Conservation (phyloP, 2,329 filamentous ascomycete genomes). For the Cucurbitaria berberidis region DNA sequence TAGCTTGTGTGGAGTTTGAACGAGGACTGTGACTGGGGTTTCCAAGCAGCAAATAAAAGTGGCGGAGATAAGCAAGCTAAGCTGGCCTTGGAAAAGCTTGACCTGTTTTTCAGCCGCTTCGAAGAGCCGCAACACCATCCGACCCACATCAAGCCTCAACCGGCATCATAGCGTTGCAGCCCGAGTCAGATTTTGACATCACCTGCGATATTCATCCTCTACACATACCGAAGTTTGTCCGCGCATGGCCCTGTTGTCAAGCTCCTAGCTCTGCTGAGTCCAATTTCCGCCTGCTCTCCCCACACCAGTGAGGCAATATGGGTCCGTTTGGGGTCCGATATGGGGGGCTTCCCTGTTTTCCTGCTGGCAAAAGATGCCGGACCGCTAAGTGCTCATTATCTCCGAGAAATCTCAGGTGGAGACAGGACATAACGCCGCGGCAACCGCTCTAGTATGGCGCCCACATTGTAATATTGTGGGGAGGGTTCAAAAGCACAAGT, state of each 20-base stretch:
- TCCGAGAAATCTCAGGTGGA: slow-evolving; percentile 21
- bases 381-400: not conserved
- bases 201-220: slow-evolving; percentile 19
- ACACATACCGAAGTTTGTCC: slow-evolving; percentile 16
- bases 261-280: too few relatives aligned
- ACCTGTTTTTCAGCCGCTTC: not conserved
- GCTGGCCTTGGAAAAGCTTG: slow-evolving; percentile 8
- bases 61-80: slow-evolving; percentile 12
- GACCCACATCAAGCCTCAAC: slow-evolving; percentile 17
- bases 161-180: slow-evolving; percentile 16
- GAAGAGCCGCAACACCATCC: slow-evolving; percentile 6
- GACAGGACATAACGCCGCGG: slow-evolving; percentile 7
- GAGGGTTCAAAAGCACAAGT: slow-evolving; percentile 22
- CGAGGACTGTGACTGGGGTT: not conserved
- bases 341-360: slow-evolving; percentile 1
- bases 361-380: slow-evolving; percentile 1
- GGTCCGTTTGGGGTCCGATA: slow-evolving; percentile 11
- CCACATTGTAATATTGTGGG: slow-evolving; percentile 32
- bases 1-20: not conserved
- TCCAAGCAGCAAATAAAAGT: slow-evolving; percentile 1
- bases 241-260: not conserved
- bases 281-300: slow-evolving; percentile 15
- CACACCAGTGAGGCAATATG: slow-evolving; percentile 17
- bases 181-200: slow-evolving; percentile 13
- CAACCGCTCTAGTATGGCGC: slow-evolving; percentile 3